Conservation (phyloP, 345 rosid species). For the Theobroma cacao region DNA sequence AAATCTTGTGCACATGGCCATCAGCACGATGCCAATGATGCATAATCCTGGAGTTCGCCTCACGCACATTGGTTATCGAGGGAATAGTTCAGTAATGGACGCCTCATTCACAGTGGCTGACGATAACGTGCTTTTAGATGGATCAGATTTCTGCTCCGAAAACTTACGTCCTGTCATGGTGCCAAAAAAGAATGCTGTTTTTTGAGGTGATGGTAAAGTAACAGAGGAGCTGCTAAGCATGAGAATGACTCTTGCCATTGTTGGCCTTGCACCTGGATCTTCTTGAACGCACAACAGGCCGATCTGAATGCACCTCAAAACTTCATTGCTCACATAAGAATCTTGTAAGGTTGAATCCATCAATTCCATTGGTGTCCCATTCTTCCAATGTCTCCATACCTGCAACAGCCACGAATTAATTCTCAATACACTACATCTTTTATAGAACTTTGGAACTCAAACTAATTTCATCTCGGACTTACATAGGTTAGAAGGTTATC, state of each 20-base stretch:
- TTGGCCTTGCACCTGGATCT: conserved; percentile 3
- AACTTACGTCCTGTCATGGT: background rate
- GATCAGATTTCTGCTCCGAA: background rate
- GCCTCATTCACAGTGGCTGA: conserved; percentile 6
- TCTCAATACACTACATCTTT: background rate
- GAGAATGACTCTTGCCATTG: conserved; percentile 1
- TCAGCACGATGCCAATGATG: too few species aligned
- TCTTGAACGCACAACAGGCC: conserved; percentile 12
- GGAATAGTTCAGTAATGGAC: conserved; percentile 8
- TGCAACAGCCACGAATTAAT: background rate
- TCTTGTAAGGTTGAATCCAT: background rate
- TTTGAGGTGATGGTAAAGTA: conserved; percentile 14
- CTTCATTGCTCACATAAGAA: conserved; percentile 2
- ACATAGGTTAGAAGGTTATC: conserved; percentile 9
- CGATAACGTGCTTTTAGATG: background rate
- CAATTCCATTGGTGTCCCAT: background rate
- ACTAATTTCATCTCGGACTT: background rate
- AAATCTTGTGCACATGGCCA: too few species aligned
- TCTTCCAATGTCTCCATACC: conserved; percentile 13
- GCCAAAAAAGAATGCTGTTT: conserved; percentile 19
- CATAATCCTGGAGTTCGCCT: too few species aligned
- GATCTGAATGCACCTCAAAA: conserved; percentile 10
- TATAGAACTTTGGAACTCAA: background rate
- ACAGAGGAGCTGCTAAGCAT: conserved; percentile 24
- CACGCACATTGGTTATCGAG: background rate